These are phyloP conservation scores for Leucocoprinus leucothites DNA, from an alignment of 768 basidiomycete species.

Conservation along the genomic window DNA sequence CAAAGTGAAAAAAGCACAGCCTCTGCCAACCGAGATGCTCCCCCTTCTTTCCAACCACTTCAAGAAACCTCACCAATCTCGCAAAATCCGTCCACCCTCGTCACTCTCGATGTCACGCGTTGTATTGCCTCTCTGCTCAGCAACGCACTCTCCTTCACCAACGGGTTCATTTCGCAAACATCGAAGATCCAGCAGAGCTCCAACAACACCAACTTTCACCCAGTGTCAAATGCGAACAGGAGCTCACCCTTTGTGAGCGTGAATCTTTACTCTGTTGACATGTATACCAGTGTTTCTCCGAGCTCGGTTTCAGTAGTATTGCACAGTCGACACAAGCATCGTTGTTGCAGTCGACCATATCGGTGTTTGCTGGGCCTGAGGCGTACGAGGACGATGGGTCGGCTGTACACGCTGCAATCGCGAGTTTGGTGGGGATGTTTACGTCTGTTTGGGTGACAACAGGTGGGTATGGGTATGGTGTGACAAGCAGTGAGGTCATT, in stretches of 20 bases:
- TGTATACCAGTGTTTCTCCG: conserved; percentile 86
- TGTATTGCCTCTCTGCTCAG: conserved; percentile 82
- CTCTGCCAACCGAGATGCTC: conserved; percentile 79
- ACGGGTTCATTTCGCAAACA: conserved; percentile 71
- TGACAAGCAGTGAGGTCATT: conserved; percentile 62
- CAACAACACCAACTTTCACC: conserved; percentile 26
- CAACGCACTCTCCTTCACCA: conserved; percentile 88
- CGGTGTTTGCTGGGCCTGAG: conserved; percentile 85
- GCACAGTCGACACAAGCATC: conserved; percentile 80
- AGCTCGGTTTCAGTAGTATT: conserved; percentile 74
- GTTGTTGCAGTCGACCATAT: conserved; percentile 76
- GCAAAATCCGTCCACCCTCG: conserved; percentile 74
- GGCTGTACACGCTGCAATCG: conserved; percentile 88
- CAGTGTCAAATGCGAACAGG: conserved; percentile 28
- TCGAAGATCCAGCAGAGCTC: conserved; percentile 58
- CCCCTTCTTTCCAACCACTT: conserved; percentile 69
- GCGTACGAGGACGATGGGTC: conserved; percentile 50
- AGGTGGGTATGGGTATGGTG: conserved; percentile 91
- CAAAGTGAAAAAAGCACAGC: no score
- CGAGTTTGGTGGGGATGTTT: conserved; percentile 80
- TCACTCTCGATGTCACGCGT: conserved; percentile 89
- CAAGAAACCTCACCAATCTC: conserved; percentile 67
- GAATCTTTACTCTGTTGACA: conserved; percentile 83
- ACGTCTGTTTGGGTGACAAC: conserved; percentile 80
- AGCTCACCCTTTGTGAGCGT: conserved; percentile 67